Conservation (phyloP, 1,139 yeast genomes). For the Ogataea hybrid region DNA sequence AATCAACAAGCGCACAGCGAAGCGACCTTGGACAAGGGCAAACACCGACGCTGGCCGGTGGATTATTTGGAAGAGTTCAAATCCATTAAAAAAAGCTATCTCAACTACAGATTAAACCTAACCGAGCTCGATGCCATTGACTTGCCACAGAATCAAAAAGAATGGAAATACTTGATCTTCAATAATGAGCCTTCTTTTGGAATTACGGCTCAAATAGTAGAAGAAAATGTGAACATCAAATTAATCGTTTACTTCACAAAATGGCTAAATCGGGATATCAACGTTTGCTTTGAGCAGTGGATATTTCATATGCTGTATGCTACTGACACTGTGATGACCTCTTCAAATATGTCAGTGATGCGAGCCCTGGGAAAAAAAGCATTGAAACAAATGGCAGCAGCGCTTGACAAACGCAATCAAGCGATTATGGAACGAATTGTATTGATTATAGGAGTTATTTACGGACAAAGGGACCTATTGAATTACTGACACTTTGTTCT, state of each 20-base stretch:
- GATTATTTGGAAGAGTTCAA: constrained; percentile 19
- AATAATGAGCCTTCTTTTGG: constrained; percentile 28
- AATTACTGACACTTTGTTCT: neutral
- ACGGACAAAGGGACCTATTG: constrained; percentile 37
- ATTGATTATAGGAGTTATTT: constrained; percentile 31
- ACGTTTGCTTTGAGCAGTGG: constrained; percentile 35
- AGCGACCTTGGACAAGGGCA: no score
- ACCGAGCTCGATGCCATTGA: constrained; percentile 29
- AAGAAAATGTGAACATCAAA: constrained; percentile 25
- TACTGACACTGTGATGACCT: constrained; percentile 36
- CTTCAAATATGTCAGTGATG: constrained; percentile 38
- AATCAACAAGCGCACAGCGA: no score
- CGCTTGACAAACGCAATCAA: constrained; percentile 23
- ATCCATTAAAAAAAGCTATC: constrained; percentile 17
- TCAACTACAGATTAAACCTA: constrained; percentile 18
- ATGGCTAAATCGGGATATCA: constrained; percentile 30
- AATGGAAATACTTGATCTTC: constrained; percentile 32
- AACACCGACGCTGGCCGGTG: constrained; percentile 3
- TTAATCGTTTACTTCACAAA: constrained; percentile 31
- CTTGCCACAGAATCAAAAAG: constrained; percentile 29
- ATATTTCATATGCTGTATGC: constrained; percentile 37
- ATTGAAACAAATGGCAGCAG: constrained; percentile 26
- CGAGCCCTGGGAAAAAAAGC: constrained; percentile 41
- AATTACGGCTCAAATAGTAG: constrained; percentile 27
- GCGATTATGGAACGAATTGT: constrained; percentile 31